Evolutionary conservation across 2,329 filamentous ascomycete genomes (phyloP), one percentile per base, ranked within the genome.

Genomic region (Tolypocladium ophioglossoides): DNA sequence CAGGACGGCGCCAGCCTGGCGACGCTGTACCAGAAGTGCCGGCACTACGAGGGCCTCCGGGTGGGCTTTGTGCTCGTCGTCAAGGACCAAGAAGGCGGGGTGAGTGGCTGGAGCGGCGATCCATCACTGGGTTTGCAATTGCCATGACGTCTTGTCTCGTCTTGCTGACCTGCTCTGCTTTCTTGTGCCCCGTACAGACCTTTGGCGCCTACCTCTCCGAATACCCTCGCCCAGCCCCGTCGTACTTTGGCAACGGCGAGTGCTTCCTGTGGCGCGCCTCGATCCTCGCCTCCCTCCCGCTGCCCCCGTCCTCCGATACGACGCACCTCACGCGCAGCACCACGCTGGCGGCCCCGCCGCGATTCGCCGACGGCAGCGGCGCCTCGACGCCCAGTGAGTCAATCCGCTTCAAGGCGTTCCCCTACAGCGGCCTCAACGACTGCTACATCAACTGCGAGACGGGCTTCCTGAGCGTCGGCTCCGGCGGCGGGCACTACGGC

Each of bases 171-270:
- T 35, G 22, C 37, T 52, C 12, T 40, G 10, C 39, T 37, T 20
- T 27, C 7, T 44, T 24, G 46, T 27, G 34, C 30, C 27, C 27
- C 34, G 4, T 44, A 30, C 58, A 86, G 80, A 80, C 90, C 44
- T 99, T 99, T 68, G 94, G 94, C 65, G 91, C 91, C 52, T 97
- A 97, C 69, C 82, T 97, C 53, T 95, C 90, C 52, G 92, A 99
- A 68, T 78, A 87, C 51, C 91, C 92, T 12, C 88, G 87, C 62
- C 89, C 90, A 0, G 77, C 83, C 1, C 73, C 89, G 2, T 87
- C 91, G 59, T 99, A 96, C 75, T 99, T 89, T 69, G 94, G 94
- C 64, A 96, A 90, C 14, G 94, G 94, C 63, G 94, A 99, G 71
- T 97, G 92, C 71, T 99, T 86, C 50, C 79, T 85, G 57, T 85